Evolutionary conservation across 202 grass and related monocot species (phyloP).

Genomic region (Saccharum hybrid): DNA sequence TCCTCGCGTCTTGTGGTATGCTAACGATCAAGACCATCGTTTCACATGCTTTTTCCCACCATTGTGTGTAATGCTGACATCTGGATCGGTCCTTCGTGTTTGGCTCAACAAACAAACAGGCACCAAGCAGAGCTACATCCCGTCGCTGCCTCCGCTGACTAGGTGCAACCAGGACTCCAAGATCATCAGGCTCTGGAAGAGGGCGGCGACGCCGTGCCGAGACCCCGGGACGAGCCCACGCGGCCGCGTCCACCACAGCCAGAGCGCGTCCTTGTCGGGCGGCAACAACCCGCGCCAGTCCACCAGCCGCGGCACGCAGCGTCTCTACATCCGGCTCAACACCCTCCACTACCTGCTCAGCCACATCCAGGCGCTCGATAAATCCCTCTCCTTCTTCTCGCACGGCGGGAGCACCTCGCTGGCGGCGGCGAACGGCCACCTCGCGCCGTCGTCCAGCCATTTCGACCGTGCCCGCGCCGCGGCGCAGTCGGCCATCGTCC

Average conservation of each 20-base stretch:
- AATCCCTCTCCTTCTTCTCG: slow-evolving; percentile 91
- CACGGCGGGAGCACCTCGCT: slow-evolving; percentile 31
- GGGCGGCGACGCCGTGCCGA: slow-evolving; percentile 68
- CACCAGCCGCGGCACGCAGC: slow-evolving; percentile 92
- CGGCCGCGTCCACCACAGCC: slow-evolving; percentile 23
- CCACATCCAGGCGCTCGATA: slow-evolving; percentile 83
- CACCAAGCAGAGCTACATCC: slow-evolving; percentile 73
- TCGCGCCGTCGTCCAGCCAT: slow-evolving; percentile 40
- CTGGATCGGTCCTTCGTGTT: background rate
- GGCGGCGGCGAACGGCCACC: slow-evolving; percentile 8
- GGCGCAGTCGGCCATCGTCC: slow-evolving; percentile 54
- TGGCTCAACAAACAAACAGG: slow-evolving; percentile 40
- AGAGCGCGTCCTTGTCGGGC: slow-evolving; percentile 31
- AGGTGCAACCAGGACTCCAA: slow-evolving; percentile 87
- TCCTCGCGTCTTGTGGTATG: slow-evolving; percentile 82
- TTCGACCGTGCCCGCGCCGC: slow-evolving; percentile 62
- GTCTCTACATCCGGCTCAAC: slow-evolving; percentile 94
- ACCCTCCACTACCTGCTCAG: slow-evolving; percentile 83
- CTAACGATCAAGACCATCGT: too few species aligned
- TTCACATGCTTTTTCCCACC: too few species aligned
- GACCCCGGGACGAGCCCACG: slow-evolving; percentile 22
- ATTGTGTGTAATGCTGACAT: too few species aligned
- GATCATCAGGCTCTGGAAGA: slow-evolving; percentile 73
- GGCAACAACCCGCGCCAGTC: slow-evolving; percentile 78
- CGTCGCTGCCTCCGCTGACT: slow-evolving; percentile 62